These are phyloP conservation scores for Colletotrichum liaoningense DNA, from an alignment of 2,329 filamentous ascomycete species.

Conservation along the genomic window DNA sequence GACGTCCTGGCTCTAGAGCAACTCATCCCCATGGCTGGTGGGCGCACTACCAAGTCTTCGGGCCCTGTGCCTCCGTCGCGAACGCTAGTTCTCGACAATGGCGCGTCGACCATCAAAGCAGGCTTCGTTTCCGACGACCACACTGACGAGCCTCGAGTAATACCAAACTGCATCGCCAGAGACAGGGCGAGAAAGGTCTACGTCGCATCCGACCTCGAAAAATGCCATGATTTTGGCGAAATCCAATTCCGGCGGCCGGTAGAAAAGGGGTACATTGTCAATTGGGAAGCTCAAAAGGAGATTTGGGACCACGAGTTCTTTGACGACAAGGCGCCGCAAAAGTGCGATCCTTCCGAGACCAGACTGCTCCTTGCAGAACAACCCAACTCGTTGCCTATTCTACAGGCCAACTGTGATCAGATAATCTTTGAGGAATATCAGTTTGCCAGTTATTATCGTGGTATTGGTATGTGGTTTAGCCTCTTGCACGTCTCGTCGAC, in stretches of 20 bases:
- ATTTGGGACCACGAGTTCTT: slow-evolving; percentile 95
- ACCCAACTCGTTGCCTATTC: slow-evolving; percentile 80
- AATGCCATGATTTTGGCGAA: slow-evolving; percentile 90
- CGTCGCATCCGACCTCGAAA: slow-evolving; percentile 80
- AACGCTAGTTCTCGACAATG: slow-evolving; percentile 94
- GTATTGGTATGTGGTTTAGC: slow-evolving; percentile 65
- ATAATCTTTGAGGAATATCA: slow-evolving; percentile 98
- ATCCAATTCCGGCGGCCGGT: slow-evolving; percentile 88
- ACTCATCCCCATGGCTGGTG: slow-evolving; percentile 52
- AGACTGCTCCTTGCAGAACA: slow-evolving; percentile 87
- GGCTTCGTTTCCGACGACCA: slow-evolving; percentile 72
- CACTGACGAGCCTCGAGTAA: slow-evolving; percentile 70
- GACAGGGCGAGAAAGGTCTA: slow-evolving; percentile 84
- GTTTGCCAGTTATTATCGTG: slow-evolving; percentile 87
- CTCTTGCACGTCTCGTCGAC: background rate
- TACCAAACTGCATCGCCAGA: slow-evolving; percentile 91
- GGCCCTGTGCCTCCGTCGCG: slow-evolving; percentile 65
- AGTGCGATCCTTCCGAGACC: slow-evolving; percentile 83
- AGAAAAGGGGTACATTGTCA: slow-evolving; percentile 94
- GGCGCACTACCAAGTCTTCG: slow-evolving; percentile 64
- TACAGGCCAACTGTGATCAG: slow-evolving; percentile 94
- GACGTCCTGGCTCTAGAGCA: background rate
- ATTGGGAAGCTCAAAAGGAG: slow-evolving; percentile 95
- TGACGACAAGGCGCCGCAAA: slow-evolving; percentile 72
- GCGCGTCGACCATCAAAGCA: slow-evolving; percentile 90